These are phyloP conservation scores for Westerdykella aurantiaca DNA, from an alignment of 2,329 filamentous ascomycete genomes.

Conservation along the genomic window DNA sequence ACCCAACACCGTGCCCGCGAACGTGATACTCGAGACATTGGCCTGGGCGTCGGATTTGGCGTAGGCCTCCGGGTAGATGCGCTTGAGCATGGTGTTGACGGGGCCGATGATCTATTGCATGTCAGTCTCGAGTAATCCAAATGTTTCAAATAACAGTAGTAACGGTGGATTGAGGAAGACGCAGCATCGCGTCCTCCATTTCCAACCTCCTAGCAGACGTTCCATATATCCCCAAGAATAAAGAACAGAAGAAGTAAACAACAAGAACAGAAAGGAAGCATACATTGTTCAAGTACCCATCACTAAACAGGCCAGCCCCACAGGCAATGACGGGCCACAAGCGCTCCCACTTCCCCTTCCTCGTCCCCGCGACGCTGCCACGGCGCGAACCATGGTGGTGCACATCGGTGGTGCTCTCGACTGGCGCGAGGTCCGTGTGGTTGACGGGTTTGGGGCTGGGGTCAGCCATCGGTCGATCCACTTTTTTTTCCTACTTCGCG, in stretches of 20 bases:
- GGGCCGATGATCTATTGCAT: slow-evolving; percentile 68
- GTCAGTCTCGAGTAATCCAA: background rate
- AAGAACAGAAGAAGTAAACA: background rate
- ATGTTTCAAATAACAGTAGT: background rate
- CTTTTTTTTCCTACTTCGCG: no score
- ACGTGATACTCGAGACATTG: slow-evolving; percentile 77
- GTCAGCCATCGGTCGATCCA: no score
- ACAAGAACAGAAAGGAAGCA: slow-evolving; percentile 12
- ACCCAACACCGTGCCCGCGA: slow-evolving; percentile 78
- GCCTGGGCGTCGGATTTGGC: slow-evolving; percentile 60
- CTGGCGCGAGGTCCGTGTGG: no score
- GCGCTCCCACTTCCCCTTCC: slow-evolving; percentile 39
- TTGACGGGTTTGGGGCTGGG: no score
- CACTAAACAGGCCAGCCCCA: slow-evolving; percentile 83
- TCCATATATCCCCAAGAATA: no score
- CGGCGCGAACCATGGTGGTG: slow-evolving; percentile 9
- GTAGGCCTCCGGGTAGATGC: slow-evolving; percentile 66
- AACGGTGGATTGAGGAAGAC: background rate
- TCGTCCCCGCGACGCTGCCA: slow-evolving; percentile 22
- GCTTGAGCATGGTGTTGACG: slow-evolving; percentile 68
- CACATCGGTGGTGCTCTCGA: no score
- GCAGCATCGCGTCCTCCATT: slow-evolving; percentile 2
- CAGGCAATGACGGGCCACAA: slow-evolving; percentile 76
- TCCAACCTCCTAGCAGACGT: no score
- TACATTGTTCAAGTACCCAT: slow-evolving; percentile 87